A percentile compares a stretch with the other conserved stretches of the same genome.
These are phyloP conservation scores for Alternaria hordeiaustralica DNA, from an alignment of 2,329 filamentous ascomycete genomes.

Conservation along the genomic window DNA sequence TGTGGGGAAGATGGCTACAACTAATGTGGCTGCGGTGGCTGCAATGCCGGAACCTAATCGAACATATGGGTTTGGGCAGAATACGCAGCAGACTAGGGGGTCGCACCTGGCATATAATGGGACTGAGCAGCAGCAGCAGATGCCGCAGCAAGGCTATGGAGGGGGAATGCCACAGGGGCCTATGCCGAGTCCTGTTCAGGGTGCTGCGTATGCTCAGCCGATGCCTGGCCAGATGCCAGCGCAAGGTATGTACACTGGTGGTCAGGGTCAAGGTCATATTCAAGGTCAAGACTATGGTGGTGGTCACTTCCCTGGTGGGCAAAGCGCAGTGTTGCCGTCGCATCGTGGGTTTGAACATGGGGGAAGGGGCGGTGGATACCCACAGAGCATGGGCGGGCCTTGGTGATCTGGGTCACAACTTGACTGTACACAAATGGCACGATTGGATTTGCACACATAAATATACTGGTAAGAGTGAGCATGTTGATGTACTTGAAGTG, in stretches of 20 bases:
- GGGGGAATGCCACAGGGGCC: background rate
- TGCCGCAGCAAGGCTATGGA: background rate
- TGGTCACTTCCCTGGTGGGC: background rate
- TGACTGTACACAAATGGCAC: background rate
- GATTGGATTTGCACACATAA: background rate
- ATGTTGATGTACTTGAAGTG: background rate
- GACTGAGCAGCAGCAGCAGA: slow-evolving; percentile 3
- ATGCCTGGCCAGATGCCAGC: background rate
- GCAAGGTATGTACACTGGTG: slow-evolving; percentile 1
- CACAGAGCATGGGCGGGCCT: slow-evolving; percentile 16
- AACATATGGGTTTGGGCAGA: slow-evolving; percentile 15
- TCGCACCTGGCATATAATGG: background rate
- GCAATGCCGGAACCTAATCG: slow-evolving; percentile 3
- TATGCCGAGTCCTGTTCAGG: background rate
- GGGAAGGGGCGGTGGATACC: slow-evolving; percentile 1
- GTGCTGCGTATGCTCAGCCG: slow-evolving; percentile 1
- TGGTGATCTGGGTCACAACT: background rate
- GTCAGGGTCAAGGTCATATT: background rate
- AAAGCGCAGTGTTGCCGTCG: background rate
- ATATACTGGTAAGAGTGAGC: background rate
- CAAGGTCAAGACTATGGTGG: background rate
- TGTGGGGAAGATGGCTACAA: background rate
- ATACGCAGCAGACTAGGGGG: slow-evolving; percentile 2
- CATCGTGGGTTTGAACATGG: background rate
- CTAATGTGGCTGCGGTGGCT: background rate